A percentile compares a stretch with the other conserved stretches of the same genome.
These are phyloP conservation scores for Truncatella angustata DNA, from an alignment of 2,329 filamentous ascomycete species.

Conservation along the genomic window DNA sequence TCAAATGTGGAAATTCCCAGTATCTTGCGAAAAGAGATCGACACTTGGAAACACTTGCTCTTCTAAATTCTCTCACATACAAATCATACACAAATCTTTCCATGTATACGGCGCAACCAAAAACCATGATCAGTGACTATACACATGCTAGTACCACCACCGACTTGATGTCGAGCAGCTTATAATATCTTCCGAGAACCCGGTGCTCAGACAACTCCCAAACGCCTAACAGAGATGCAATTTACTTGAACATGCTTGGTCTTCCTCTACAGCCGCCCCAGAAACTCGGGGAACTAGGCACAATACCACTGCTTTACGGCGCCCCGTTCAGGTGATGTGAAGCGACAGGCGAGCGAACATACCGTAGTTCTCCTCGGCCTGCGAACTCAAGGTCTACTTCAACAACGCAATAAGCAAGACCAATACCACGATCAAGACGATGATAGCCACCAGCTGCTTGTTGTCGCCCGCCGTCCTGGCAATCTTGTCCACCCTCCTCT, in stretches of 20 bases:
- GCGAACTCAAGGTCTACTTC: conserved; percentile 63
- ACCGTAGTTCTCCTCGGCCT: too few species aligned
- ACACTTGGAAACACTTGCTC: too few species aligned
- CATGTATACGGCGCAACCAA: background rate
- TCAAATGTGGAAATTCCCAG: too few species aligned
- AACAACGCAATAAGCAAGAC: conserved; percentile 79
- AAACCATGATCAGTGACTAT: background rate
- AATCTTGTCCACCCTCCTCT: conserved; percentile 68
- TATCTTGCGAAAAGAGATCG: too few species aligned
- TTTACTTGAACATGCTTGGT: background rate
- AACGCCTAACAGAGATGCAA: conserved; percentile 4
- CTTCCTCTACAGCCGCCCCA: background rate
- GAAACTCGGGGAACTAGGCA: too few species aligned
- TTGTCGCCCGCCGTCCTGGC: conserved; percentile 76
- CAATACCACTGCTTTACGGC: too few species aligned
- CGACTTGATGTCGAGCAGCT: background rate
- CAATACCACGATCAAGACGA: conserved; percentile 78
- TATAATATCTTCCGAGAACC: background rate
- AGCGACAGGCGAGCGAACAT: too few species aligned
- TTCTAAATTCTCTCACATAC: too few species aligned
- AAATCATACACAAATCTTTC: background rate
- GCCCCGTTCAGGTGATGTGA: too few species aligned
- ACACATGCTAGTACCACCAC: background rate
- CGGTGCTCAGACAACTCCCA: conserved; percentile 2
- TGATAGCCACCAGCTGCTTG: conserved; percentile 80